Evolutionary conservation across 371 early-diverging fungal species (phyloP), one percentile per base, ranked within the genome.

Genomic region (Apophysomyces ossiformis): DNA sequence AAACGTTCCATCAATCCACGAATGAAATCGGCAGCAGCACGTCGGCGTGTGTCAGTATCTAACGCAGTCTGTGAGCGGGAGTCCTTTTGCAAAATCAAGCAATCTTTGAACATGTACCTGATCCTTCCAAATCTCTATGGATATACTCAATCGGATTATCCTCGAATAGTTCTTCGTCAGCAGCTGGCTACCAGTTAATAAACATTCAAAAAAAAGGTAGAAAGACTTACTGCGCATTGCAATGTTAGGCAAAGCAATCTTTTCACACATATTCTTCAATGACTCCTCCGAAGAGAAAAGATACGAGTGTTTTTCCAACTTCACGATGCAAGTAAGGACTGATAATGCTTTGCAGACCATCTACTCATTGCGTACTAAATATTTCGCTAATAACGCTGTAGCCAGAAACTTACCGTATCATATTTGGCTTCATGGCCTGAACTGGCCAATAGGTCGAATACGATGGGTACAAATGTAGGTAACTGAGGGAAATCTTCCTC

Each of bases 81-180:
- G 1, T 47, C 37, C 21, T 9, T 56, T 45, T 62, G 13, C 39
- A n/a, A 7, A 39, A 37, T 39, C 8, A 46, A 44, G 16, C 1
- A 50, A 61, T 7, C 5, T 12, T 50, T 13, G 39, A 21, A 35
- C 36, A 11, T 18, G 56, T 74, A 90, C 89, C 90, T 36, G 92
- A 89, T 39, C 95, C 95, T 73, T 98, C 98, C n/a, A 98, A 70
- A 75, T 98, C 98, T 62, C 95, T 84, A 18, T 95, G 87, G 69
- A 97, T 93, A 72, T 89, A 97, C 60, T 94, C 96, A 67, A 97
- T 90, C 7, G 97, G 96, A 57, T 97, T 97, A 71, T 98, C 98
- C 71, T 97, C 96, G 76, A 97, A 97, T 61, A 95, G 71, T 67
- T 98, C 98, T 78, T 93, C 94, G 70, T 99, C 99, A 8, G 87